Base-by-base conservation (phyloP, 352 stramenopile species). In the Albugo candida region DNA sequence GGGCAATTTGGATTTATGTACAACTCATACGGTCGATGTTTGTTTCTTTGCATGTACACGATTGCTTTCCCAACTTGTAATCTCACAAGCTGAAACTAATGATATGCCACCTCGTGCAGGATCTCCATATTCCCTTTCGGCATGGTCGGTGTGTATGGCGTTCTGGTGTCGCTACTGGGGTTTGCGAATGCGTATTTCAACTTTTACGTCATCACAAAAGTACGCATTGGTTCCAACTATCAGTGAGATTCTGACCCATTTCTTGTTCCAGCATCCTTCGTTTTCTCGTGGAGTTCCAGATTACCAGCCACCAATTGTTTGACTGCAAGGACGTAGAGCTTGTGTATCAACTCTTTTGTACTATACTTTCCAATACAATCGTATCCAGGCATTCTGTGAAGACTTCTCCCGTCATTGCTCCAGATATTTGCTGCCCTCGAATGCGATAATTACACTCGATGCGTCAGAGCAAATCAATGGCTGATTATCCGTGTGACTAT, bases 181-280 rank as follows among this genome's bases (percentile, higher is more conserved):
- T 92, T 89, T 42, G 51, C 65, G 41, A 88, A 92, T 51, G 75
- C 74, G n/a, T 87, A 87, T 61, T 88, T 92, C 53, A 92, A 91
- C 62, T 91, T 79, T 60, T 91, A 79, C 56, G 77, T 87, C 52
- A 91, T 91, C 65, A 87, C 65, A 56, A 87, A 86, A 64, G 63
- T 72, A 50, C 4, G 34, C 41, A 14, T 34, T 16, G 35, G 0
- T 49, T 38, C 35, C n/a, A 21, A 1, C 17, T 5, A 2, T 13
- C 8, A 21, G 11, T 47, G 2, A 42, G 41, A 14, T 20, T 35
- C 43, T 42, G 24, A 13, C 19, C 2, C 19, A 3, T 21, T 43
- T 14, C 24, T 2, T 11, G 13, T 21, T 14, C 5, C 38, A 73
- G 65, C 73, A 86, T 54, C 77, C 77, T 40, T 87, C 74, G 5